Evolutionary conservation across 257 asterid genomes (phyloP).

Genomic region (Petrea volubilis): DNA sequence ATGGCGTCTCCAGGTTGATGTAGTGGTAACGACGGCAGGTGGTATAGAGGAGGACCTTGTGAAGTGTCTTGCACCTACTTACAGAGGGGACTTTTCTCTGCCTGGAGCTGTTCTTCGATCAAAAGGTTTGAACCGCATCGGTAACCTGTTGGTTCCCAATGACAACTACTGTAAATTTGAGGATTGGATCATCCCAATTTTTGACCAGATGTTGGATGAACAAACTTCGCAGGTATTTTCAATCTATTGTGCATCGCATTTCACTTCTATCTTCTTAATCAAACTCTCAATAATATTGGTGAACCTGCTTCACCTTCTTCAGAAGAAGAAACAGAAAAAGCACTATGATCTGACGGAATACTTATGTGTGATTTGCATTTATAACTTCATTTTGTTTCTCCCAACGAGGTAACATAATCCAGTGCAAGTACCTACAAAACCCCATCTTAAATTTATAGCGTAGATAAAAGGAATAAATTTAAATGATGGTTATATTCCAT

Average conservation of each 20-base stretch:
- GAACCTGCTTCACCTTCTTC: background rate
- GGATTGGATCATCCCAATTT: constrained; percentile 91
- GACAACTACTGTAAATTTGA: constrained; percentile 95
- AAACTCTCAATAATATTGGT: background rate
- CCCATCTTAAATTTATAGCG: background rate
- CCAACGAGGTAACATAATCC: background rate
- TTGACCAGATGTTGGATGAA: constrained; percentile 88
- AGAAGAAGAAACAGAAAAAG: constrained; percentile 2
- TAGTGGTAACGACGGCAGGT: constrained; percentile 96
- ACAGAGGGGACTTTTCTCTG: constrained; percentile 77
- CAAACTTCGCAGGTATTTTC: constrained; percentile 58
- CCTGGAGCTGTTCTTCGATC: constrained; percentile 83
- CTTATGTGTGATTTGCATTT: too few species aligned
- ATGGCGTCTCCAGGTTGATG: constrained; percentile 72
- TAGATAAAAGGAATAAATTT: background rate
- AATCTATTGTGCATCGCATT: background rate
- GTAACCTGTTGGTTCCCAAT: constrained; percentile 91
- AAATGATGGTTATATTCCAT: background rate
- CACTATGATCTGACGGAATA: too few species aligned
- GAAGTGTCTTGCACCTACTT: constrained; percentile 94
- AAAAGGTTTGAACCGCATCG: constrained; percentile 89
- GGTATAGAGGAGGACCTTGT: constrained; percentile 98
- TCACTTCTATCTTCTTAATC: background rate
- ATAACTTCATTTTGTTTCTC: background rate
- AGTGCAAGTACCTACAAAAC: background rate